Evolutionary conservation across 2,329 filamentous ascomycete genomes (phyloP).

Genomic region (Fusarium sp.): DNA sequence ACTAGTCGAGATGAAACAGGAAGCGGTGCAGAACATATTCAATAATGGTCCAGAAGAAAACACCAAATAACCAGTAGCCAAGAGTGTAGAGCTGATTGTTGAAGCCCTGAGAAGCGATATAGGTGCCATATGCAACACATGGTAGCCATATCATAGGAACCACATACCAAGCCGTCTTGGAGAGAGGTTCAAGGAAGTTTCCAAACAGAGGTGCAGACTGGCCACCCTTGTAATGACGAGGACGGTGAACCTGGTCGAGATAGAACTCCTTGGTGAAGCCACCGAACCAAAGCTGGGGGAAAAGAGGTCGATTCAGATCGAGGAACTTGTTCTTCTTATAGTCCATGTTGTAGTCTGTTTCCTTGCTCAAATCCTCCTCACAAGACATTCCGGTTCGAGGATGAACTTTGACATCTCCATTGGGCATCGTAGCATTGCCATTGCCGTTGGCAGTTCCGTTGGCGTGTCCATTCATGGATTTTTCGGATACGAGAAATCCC

Average conservation of each 20-base stretch:
- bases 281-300: conserved; percentile 88
- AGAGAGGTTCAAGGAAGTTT: conserved; percentile 98
- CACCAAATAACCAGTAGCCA: conserved; percentile 75
- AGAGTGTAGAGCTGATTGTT: conserved; percentile 60
- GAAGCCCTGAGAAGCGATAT: conserved; percentile 72
- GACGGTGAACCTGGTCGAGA: conserved; percentile 93
- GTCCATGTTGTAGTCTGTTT: conserved; percentile 81
- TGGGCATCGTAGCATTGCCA: conserved; percentile 43
- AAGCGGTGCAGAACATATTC: conserved; percentile 92
- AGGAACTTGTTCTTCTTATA: conserved; percentile 95
- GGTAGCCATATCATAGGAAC: conserved; percentile 89
- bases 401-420: conserved; percentile 58
- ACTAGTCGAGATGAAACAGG: conserved; percentile 94
- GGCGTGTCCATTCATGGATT: conserved; percentile 54
- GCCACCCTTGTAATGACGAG: conserved; percentile 94
- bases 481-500: conserved; percentile 78
- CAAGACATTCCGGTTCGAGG: conserved; percentile 87
- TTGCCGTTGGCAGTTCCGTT: conserved; percentile 51
- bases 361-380: conserved; percentile 86
- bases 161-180: conserved; percentile 94
- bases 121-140: conserved; percentile 78
- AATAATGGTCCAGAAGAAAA: conserved; percentile 87
- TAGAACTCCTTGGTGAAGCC: conserved; percentile 97
- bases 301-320: conserved; percentile 84
- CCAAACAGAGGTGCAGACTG: conserved; percentile 94